Evolutionary conservation across 2,329 filamentous ascomycete genomes (phyloP).

Genomic region (Penicillium sp.): DNA sequence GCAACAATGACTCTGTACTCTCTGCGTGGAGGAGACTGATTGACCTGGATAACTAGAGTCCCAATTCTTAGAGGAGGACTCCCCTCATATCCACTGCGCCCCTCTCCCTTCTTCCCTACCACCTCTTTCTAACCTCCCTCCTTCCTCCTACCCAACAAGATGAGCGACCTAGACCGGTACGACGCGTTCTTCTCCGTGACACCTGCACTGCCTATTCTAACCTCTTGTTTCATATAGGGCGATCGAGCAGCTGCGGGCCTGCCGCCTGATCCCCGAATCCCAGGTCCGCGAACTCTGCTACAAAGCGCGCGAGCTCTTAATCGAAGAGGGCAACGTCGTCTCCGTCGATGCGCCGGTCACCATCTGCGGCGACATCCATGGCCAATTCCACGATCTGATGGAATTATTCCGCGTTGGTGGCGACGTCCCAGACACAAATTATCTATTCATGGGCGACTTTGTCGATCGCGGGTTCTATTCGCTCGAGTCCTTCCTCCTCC

Average conservation of each 20-base stretch:
- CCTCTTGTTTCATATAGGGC: slow-evolving; percentile 59
- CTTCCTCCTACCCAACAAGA: slow-evolving; percentile 44
- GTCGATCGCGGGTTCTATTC: slow-evolving; percentile 98
- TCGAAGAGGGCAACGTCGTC: slow-evolving; percentile 97
- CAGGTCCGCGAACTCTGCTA: slow-evolving; percentile 97
- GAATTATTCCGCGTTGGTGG: slow-evolving; percentile 92
- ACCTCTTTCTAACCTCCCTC: slow-evolving; percentile 11
- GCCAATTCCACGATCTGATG: slow-evolving; percentile 96
- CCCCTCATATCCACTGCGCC: slow-evolving; percentile 11
- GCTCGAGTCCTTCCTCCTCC: slow-evolving; percentile 91
- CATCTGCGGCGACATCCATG: slow-evolving; percentile 96
- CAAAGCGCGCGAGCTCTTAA: slow-evolving; percentile 92
- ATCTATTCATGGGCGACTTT: slow-evolving; percentile 98
- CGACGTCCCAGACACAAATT: slow-evolving; percentile 93
- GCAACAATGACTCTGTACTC: slow-evolving; percentile 22
- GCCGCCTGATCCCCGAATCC: slow-evolving; percentile 90
- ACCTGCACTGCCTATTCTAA: slow-evolving; percentile 15
- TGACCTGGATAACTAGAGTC: slow-evolving; percentile 7
- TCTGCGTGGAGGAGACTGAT: slow-evolving; percentile 17
- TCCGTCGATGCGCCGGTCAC: slow-evolving; percentile 94
- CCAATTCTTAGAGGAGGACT: slow-evolving; percentile 5
- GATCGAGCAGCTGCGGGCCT: slow-evolving; percentile 92
- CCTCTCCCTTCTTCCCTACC: slow-evolving; percentile 9
- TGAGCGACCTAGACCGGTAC: slow-evolving; percentile 95
- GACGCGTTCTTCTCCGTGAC: slow-evolving; percentile 23